Evolutionary conservation across 2,329 filamentous ascomycete species (phyloP).

Genomic region (Fusarium palustre): DNA sequence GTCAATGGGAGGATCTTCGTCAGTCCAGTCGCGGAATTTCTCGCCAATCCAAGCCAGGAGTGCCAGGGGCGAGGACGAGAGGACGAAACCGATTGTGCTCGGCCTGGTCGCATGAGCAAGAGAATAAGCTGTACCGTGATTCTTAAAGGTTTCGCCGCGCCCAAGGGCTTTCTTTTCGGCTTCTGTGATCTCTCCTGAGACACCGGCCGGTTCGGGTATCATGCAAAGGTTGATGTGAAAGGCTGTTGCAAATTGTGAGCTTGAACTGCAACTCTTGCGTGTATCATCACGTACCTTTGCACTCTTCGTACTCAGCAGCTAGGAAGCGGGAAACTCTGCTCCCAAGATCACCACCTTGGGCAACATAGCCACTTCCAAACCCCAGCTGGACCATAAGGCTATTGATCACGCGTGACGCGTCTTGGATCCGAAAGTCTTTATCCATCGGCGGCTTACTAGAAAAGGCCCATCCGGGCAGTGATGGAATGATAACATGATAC

Average conservation of each 20-base stretch:
- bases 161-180: slow-evolving; percentile 1
- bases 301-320: background rate
- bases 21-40: slow-evolving; percentile 10
- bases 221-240: slow-evolving; percentile 10
- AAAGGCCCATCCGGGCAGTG: background rate
- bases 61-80: slow-evolving; percentile 5
- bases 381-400: slow-evolving; percentile 9
- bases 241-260: background rate
- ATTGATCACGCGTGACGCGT: background rate
- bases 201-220: background rate
- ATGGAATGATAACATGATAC: slow-evolving; percentile 3
- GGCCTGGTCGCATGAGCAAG: background rate
- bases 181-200: background rate
- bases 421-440: background rate
- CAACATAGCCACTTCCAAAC: slow-evolving; percentile 8
- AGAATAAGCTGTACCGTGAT: slow-evolving; percentile 1
- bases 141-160: background rate
- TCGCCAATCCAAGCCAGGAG: slow-evolving; percentile 11
- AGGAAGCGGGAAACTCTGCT: background rate
- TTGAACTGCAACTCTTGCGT: rapidly evolving
- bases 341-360: slow-evolving; percentile 10
- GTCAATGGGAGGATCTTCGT: background rate
- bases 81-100: slow-evolving; percentile 3
- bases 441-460: slow-evolving; percentile 2
- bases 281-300: background rate